Base-by-base conservation (phyloP, 257 asterid species). In the Nyctanthes arbortristis region DNA sequence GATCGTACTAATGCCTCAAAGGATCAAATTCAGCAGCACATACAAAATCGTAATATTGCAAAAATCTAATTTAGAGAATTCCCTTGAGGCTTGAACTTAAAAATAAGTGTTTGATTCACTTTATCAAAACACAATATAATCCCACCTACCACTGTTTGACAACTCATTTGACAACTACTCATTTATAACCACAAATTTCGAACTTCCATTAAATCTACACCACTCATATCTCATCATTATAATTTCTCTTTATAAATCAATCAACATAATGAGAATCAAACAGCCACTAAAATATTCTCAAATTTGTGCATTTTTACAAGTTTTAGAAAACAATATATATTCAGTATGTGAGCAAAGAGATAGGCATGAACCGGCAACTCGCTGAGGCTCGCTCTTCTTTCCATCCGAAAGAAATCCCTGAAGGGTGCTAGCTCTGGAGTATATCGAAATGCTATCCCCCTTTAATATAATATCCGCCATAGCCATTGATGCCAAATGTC, bases 401-500 rank as follows among this genome's bases (percentile, higher is more conserved):
- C 93, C 96, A 80, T 91, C 97, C 9, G 99, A 85, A 58, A 94
- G 95, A 77, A 91, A 86, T 65, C 99, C 99, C 87, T 91, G 99
- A 59, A 94, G 92, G 77, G 88, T 87, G 87, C 99, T 94, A 37
- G 91, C 99, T 78, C 99, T 89, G 18, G 99, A 94, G 84, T 94
- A 94, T 79, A 94, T 84, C 0, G 99, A 91, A 68, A 94, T 94
- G 61, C 76, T 39, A 71, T 94, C 97, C 70, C 97, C 97, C 84
- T 91, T 94, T 56, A 65, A 73, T 73, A 94, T 91, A 61, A 86
- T 81, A 78, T 84, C 89, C n/a, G 96, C 89, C 97, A 91, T 89
- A 63, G 97, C 97, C 78, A 86, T 81, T 57, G 99, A 94, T 62
- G 99, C 89, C 84, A 94, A 75, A 84, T 94, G 99, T 40, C 97